A percentile compares a stretch with the other conserved stretches of the same genome.
Evolutionary conservation across 768 basidiomycete species (phyloP).

Genomic region (Mycena filopes): DNA sequence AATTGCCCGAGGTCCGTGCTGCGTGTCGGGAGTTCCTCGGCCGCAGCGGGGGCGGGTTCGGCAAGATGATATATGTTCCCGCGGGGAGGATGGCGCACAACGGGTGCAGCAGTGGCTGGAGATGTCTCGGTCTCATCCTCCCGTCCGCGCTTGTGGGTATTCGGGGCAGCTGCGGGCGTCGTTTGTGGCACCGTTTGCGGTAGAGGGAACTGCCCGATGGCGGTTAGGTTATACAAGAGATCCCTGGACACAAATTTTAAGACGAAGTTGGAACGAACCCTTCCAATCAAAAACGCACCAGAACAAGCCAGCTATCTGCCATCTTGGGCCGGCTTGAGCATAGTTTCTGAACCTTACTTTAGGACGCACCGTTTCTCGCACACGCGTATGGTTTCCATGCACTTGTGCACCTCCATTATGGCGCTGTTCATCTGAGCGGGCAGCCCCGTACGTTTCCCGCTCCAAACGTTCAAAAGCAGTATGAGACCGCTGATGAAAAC

Average conservation of each 20-base stretch:
- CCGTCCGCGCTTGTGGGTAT: background rate
- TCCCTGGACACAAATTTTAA: constrained; percentile 11
- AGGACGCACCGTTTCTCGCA: constrained; percentile 19
- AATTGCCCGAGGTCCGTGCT: constrained; percentile 19
- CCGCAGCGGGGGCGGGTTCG: background rate
- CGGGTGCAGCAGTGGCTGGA: background rate
- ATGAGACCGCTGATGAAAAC: constrained; percentile 43
- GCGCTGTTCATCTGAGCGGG: constrained; percentile 41
- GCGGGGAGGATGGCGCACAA: background rate
- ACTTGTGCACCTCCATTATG: constrained; percentile 50
- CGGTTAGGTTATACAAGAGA: constrained; percentile 23
- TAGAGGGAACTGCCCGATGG: constrained; percentile 22
- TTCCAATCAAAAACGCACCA: constrained; percentile 4
- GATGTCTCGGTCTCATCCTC: background rate
- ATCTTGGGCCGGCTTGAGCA: background rate
- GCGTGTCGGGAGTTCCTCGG: constrained; percentile 20
- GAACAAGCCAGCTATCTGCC: constrained; percentile 23
- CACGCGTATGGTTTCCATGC: constrained; percentile 46
- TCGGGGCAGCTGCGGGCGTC: background rate
- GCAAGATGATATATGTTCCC: background rate
- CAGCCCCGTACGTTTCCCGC: constrained; percentile 44
- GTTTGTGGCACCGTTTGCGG: background rate
- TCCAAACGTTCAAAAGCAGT: constrained; percentile 49
- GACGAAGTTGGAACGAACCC: background rate
- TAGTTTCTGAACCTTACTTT: background rate